Percentiles rank a stretch among this genome's conserved stretches.
Evolutionary conservation across 495 filamentous ascomycete genomes (phyloP).

Genomic region (Penicillium ucsense): DNA sequence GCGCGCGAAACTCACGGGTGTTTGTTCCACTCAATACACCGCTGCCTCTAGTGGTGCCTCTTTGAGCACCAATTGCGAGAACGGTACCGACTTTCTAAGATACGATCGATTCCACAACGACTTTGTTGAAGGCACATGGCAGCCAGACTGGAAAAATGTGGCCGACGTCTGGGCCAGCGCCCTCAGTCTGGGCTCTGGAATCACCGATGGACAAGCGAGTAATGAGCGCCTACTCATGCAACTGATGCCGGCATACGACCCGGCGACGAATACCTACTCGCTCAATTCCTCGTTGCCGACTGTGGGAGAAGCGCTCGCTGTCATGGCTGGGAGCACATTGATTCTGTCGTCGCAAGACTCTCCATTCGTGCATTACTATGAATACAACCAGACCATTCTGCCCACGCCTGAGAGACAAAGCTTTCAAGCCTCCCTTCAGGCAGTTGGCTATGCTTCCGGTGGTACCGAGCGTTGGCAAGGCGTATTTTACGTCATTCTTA

Average conservation of each 20-base stretch:
- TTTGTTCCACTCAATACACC: slow-evolving; percentile 54
- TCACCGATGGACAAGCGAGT: slow-evolving; percentile 45
- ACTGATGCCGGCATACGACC: slow-evolving; percentile 22
- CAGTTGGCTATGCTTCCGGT: slow-evolving; percentile 55
- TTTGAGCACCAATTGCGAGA: slow-evolving; percentile 49
- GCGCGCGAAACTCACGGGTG: slow-evolving; percentile 43
- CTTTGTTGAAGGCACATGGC: slow-evolving; percentile 20
- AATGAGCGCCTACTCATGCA: slow-evolving; percentile 57
- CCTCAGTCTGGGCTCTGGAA: slow-evolving; percentile 51
- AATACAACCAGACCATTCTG: slow-evolving; percentile 31
- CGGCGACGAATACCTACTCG: slow-evolving; percentile 1
- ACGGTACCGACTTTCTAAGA: slow-evolving; percentile 36
- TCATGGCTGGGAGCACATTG: slow-evolving; percentile 54
- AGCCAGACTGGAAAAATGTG: slow-evolving; percentile 49
- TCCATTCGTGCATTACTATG: slow-evolving; percentile 50
- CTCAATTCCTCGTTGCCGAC: slow-evolving; percentile 43
- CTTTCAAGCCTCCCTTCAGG: slow-evolving; percentile 48
- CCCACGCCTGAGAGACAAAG: slow-evolving; percentile 29
- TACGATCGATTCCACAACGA: slow-evolving; percentile 35
- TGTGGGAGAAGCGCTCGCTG: slow-evolving; percentile 56
- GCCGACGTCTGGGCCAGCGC: slow-evolving; percentile 46
- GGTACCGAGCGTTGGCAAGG: slow-evolving; percentile 45
- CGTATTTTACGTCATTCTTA: slow-evolving; percentile 53
- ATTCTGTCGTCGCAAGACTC: slow-evolving; percentile 41
- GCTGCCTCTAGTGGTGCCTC: slow-evolving; percentile 44